phyloP scores from a whole-genome alignment of 2,329 filamentous ascomycete species.

The Coniochaeta hoffmannii region DNA sequence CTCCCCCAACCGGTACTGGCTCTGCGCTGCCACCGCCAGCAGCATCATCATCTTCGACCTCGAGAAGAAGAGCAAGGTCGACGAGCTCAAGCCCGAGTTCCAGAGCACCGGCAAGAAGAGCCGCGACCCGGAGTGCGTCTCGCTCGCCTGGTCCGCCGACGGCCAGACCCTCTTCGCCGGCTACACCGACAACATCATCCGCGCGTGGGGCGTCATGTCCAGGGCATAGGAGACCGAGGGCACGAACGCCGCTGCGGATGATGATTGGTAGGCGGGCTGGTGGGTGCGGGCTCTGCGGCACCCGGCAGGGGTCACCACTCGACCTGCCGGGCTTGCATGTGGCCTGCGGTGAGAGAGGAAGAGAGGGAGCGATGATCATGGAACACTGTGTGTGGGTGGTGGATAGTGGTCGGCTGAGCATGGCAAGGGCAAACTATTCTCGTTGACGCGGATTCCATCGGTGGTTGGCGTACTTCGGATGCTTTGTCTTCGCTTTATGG shows the following conservation, averaged over 20 bases:
- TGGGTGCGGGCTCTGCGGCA: too few species aligned
- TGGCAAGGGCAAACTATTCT: slow-evolving; percentile 2
- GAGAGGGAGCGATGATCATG: neutral
- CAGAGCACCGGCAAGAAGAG: slow-evolving; percentile 96
- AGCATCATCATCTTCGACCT: slow-evolving; percentile 99
- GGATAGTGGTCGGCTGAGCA: neutral
- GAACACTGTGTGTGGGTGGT: slow-evolving; percentile 3
- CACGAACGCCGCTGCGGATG: neutral
- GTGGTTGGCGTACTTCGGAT: slow-evolving; percentile 25
- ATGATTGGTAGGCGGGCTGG: slow-evolving; percentile 5
- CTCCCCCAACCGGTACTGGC: slow-evolving; percentile 99
- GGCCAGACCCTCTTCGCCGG: slow-evolving; percentile 99
- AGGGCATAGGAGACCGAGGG: slow-evolving; percentile 54
- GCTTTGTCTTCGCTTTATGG: slow-evolving; percentile 23
- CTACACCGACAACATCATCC: slow-evolving; percentile 99
- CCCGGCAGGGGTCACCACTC: neutral
- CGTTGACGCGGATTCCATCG: slow-evolving; percentile 16
- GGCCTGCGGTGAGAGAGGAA: slow-evolving; percentile 7
- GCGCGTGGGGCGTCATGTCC: slow-evolving; percentile 96
- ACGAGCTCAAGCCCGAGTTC: slow-evolving; percentile 99
- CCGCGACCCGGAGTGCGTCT: slow-evolving; percentile 96
- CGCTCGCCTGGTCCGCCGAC: slow-evolving; percentile 94
- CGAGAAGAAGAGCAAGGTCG: slow-evolving; percentile 99
- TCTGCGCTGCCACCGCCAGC: slow-evolving; percentile 94
- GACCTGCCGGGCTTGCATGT: slow-evolving; percentile 7